Evolutionary conservation across 257 asterid genomes (phyloP), one percentile per base, ranked within the genome.

Genomic region (Capsicum rhomboideum): DNA sequence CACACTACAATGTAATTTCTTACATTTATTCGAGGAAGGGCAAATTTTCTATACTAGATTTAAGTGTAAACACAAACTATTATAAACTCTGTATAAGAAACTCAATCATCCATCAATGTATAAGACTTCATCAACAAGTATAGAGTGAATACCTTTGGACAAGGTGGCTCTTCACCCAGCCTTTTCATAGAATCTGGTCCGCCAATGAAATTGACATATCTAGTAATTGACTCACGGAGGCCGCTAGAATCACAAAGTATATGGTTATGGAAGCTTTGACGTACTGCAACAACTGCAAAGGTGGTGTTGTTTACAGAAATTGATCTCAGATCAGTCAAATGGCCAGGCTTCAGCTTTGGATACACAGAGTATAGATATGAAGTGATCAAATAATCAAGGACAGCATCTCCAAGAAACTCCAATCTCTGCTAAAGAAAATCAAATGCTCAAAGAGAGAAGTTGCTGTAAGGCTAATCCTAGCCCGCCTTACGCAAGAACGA

Each of bases 361-460:
- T 95, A 95, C 82, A 85, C 94, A n/a, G 98, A 91, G 84, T 88
- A 97, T 61, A 95, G 88, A 91, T 95, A 97, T 82, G 98, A 93
- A 83, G 98, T 95, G 89, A 97, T 92, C 92, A 97, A 85, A 91
- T 97, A 97, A 90, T 97, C 99, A 94, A 97, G 88, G 86, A 93
- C 96, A 71, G 99, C 98, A 91, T 97, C 99, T 87, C 99, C 99
- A 18, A 97, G 97, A 89, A 90, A 95, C 90, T 97, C 99, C 78
- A 97, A 92, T 82, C 99, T 93, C 98, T 95, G 98, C 86, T 84
- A 63, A 90, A 86, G 85, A 37, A 87, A 83, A 78, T 34, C 86
- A 85, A 83, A 42, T 37, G 66, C 85, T 68, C 84, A 26, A 18
- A 26, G 79, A 52, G 56, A 31, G 29, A 82, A 28, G 64, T 53